Evolutionary conservation across 2,329 filamentous ascomycete genomes (phyloP).

Genomic region (Aspergillus sp.): DNA sequence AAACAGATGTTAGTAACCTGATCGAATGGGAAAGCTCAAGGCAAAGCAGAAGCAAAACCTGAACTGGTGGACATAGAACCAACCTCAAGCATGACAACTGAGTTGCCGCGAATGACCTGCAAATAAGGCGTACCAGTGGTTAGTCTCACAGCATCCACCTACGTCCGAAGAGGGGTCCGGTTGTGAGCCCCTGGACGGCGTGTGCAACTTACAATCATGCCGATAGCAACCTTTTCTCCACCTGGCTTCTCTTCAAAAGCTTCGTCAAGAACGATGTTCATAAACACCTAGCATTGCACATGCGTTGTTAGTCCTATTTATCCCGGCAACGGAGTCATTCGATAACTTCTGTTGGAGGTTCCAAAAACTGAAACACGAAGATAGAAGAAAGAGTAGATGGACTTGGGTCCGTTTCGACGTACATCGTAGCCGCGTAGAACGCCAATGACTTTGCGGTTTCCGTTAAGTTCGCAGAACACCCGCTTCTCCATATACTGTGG

Average conservation of each 20-base stretch:
- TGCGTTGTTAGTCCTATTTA: not conserved
- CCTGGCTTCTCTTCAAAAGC: slow-evolving; percentile 91
- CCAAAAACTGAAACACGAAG: too few relatives aligned
- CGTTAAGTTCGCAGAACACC: slow-evolving; percentile 96
- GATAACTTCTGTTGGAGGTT: not conserved
- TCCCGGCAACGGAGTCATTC: not conserved
- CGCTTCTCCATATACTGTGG: slow-evolving; percentile 96
- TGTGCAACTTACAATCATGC: slow-evolving; percentile 73
- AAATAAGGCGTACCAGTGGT: not conserved
- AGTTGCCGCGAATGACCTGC: slow-evolving; percentile 93
- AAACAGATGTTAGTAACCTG: not conserved
- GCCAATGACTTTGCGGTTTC: slow-evolving; percentile 94
- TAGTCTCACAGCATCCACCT: not conserved
- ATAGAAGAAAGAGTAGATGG: not conserved
- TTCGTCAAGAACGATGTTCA: slow-evolving; percentile 97
- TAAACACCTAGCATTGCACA: slow-evolving; percentile 69
- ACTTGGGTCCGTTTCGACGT: slow-evolving; percentile 35
- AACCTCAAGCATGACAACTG: slow-evolving; percentile 94
- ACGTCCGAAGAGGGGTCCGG: not conserved
- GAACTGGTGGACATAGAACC: slow-evolving; percentile 5
- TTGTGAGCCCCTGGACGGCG: not conserved
- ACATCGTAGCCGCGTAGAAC: slow-evolving; percentile 96
- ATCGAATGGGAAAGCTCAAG: not conserved
- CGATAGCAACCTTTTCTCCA: slow-evolving; percentile 84
- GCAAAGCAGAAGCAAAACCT: not conserved